These are phyloP conservation scores for Phytophthora cryptogea DNA, from an alignment of 352 stramenopile genomes.

Conservation along the genomic window DNA sequence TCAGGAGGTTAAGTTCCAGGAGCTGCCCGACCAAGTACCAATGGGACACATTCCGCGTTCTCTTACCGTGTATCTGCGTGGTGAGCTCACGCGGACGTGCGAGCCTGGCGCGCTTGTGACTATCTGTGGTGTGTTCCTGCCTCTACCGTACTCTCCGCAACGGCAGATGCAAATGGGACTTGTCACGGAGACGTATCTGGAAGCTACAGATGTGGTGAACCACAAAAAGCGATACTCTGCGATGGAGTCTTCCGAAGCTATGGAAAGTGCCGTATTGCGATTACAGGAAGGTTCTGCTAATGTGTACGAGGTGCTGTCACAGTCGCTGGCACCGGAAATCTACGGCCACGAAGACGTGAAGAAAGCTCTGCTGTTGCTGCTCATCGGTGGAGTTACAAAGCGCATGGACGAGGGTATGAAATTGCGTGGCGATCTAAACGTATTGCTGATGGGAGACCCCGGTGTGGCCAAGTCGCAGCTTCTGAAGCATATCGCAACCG, in stretches of 20 bases:
- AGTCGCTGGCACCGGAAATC: slow-evolving; percentile 98
- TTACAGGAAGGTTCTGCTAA: slow-evolving; percentile 71
- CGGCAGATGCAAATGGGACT: slow-evolving; percentile 97
- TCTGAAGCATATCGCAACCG: slow-evolving; percentile 97
- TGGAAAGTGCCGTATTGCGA: slow-evolving; percentile 75
- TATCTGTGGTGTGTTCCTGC: slow-evolving; percentile 97
- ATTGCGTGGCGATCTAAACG: slow-evolving; percentile 98
- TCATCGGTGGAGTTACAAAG: slow-evolving; percentile 94
- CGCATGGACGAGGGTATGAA: slow-evolving; percentile 94
- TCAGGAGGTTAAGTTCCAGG: slow-evolving; percentile 98
- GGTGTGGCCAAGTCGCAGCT: slow-evolving; percentile 99
- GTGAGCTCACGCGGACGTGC: slow-evolving; percentile 93
- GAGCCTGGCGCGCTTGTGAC: slow-evolving; percentile 96
- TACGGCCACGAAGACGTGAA: slow-evolving; percentile 99
- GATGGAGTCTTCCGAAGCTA: slow-evolving; percentile 84
- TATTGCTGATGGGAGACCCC: slow-evolving; percentile 98
- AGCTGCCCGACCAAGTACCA: slow-evolving; percentile 93
- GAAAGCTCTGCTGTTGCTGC: slow-evolving; percentile 97
- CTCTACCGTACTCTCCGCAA: slow-evolving; percentile 91
- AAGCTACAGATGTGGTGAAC: slow-evolving; percentile 94
- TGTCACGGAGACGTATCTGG: slow-evolving; percentile 97
- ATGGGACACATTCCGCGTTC: slow-evolving; percentile 98
- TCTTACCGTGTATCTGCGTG: slow-evolving; percentile 91
- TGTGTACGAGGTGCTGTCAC: slow-evolving; percentile 94
- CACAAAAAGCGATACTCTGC: slow-evolving; percentile 98